phyloP scores from a whole-genome alignment of 495 filamentous ascomycete species.

The Aspergillus incahuasiensis region DNA sequence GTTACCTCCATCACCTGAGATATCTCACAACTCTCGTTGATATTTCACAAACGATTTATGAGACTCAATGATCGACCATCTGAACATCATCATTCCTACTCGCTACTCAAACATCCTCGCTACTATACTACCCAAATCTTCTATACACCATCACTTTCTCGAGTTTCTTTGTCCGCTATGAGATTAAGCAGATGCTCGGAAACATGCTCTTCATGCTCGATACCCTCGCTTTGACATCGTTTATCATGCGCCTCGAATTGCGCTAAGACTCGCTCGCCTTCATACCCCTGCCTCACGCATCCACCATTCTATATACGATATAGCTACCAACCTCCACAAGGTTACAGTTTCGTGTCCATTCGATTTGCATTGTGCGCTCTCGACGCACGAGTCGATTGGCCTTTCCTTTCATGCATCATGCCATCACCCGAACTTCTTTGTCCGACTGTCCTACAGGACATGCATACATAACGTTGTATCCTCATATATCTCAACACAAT shows the following conservation, averaged over 20 bases:
- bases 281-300: not conserved
- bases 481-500: constrained; percentile 9
- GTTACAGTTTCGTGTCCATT: too few relatives aligned
- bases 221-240: constrained; percentile 1
- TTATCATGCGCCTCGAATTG: not conserved
- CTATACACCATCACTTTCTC: not conserved
- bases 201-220: not conserved
- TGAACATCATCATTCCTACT: constrained; percentile 1
- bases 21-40: not conserved
- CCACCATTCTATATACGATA: too few relatives aligned
- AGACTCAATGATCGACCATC: constrained; percentile 8
- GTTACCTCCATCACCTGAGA: not conserved
- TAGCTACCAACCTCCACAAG: too few relatives aligned
- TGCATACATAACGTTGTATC: not conserved
- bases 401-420: not conserved
- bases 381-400: not conserved
- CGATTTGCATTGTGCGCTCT: not conserved
- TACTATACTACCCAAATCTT: not conserved
- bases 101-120: constrained; percentile 16
- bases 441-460: not conserved
- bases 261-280: not conserved
- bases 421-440: not conserved
- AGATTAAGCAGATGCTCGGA: not conserved
- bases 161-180: not conserved
- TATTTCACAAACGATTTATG: constrained; percentile 14